Evolutionary conservation across 192 early-diverging fungal species (phyloP).

Genomic region (Lobulomyces angularis): DNA sequence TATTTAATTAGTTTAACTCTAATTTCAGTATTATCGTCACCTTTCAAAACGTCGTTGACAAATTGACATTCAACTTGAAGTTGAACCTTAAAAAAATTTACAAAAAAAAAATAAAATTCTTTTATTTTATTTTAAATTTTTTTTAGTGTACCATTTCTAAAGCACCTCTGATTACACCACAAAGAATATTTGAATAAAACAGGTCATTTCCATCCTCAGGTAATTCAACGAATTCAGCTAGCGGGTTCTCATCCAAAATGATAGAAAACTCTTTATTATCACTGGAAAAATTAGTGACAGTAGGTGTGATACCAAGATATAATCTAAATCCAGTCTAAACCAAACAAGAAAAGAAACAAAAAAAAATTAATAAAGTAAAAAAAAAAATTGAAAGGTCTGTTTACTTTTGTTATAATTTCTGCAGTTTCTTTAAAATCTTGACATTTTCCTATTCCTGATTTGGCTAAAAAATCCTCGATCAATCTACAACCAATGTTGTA

Average conservation of each 20-base stretch:
- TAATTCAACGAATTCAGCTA: conserved; percentile 95
- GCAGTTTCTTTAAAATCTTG: conserved; percentile 80
- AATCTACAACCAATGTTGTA: conserved; percentile 93
- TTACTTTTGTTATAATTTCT: conserved; percentile 86
- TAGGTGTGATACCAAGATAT: conserved; percentile 83
- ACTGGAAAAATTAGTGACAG: conserved; percentile 63
- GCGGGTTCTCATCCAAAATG: conserved; percentile 86
- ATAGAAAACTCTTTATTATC: conserved; percentile 89
- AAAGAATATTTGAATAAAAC: conserved; percentile 95
- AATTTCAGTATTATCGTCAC: conserved; percentile 85
- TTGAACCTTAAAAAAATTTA: conserved; percentile 35
- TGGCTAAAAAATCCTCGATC: conserved; percentile 93
- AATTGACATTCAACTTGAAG: conserved; percentile 83
- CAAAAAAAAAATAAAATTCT: conserved; percentile 2
- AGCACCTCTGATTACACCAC: conserved; percentile 86
- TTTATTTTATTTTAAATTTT: not conserved
- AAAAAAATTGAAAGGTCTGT: conserved; percentile 4
- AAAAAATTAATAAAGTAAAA: too few species aligned
- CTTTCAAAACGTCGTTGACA: conserved; percentile 68
- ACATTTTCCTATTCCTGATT: conserved; percentile 65
- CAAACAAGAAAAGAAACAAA: not conserved
- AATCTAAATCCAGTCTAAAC: conserved; percentile 82
- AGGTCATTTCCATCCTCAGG: conserved; percentile 69
- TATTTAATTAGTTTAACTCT: conserved; percentile 76
- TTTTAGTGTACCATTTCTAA: conserved; percentile 74